A percentile compares a stretch with the other conserved stretches of the same genome.
phyloP scores from a whole-genome alignment of 108 stramenopile genomes.

The Aurantiochytrium sp. region DNA sequence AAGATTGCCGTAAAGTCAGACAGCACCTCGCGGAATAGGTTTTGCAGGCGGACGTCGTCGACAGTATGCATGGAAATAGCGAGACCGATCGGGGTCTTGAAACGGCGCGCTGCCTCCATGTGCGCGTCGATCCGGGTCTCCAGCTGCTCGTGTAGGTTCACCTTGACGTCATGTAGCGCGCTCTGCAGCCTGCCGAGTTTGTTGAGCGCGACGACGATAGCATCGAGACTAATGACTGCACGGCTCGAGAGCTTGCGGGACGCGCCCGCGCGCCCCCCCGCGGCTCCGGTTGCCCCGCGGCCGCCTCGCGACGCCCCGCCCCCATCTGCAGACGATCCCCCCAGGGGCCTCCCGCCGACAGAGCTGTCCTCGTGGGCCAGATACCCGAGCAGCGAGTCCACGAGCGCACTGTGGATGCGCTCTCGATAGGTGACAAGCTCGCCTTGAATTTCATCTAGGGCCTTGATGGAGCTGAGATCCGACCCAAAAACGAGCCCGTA shows the following conservation, averaged over 20 bases:
- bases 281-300: too few species aligned
- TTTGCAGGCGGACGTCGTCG: background rate
- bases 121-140: background rate
- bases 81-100: background rate
- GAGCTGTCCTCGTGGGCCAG: background rate
- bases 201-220: background rate
- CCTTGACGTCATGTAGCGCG: background rate
- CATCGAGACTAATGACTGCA: background rate
- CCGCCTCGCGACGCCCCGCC: too few species aligned
- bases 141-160: background rate
- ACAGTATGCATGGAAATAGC: background rate
- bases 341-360: background rate
- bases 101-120: background rate
- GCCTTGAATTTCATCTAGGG: background rate
- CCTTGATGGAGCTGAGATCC: background rate
- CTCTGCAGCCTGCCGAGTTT: background rate
- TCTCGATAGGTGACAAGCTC: conserved; percentile 7
- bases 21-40: background rate
- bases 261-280: too few species aligned
- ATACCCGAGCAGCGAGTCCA: background rate
- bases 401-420: background rate
- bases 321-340: too few species aligned
- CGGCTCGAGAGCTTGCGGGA: background rate
- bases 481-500: background rate
- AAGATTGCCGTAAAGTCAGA: conserved; percentile 29